Percentiles rank a stretch among this genome's conserved stretches.
Conservation (phyloP, 1,284 basidiomycete species). For the Cryptococcus sp. region DNA sequence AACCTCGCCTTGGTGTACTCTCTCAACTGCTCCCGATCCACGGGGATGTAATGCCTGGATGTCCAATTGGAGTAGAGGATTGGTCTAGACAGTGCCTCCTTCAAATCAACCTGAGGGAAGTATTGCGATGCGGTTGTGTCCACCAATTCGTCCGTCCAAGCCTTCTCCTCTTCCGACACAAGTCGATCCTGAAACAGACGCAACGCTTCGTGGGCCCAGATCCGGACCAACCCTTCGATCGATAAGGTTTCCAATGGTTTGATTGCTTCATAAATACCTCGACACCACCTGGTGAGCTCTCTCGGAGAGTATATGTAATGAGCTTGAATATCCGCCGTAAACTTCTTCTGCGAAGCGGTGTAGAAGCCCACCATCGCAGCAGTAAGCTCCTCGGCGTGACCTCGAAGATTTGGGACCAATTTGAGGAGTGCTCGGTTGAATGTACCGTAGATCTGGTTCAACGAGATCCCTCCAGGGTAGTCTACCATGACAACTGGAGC, state of each 20-base stretch:
- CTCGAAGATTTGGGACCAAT: conserved; percentile 86
- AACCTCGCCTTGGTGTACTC: conserved; percentile 96
- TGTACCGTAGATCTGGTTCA: conserved; percentile 99
- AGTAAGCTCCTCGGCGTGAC: conserved; percentile 90
- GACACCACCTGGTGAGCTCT: conserved; percentile 96
- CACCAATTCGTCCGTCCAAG: conserved; percentile 92
- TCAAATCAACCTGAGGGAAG: conserved; percentile 86
- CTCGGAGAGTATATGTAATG: conserved; percentile 99
- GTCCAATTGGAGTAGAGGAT: conserved; percentile 99
- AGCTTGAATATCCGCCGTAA: conserved; percentile 93
- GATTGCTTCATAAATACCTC: conserved; percentile 96
- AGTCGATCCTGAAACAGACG: conserved; percentile 97
- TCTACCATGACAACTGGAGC: conserved; percentile 99
- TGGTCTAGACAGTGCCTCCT: conserved; percentile 77
- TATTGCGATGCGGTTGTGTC: conserved; percentile 77
- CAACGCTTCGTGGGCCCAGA: conserved; percentile 98
- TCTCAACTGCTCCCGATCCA: conserved; percentile 85
- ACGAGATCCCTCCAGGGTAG: conserved; percentile 92
- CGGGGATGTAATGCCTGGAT: conserved; percentile 92
- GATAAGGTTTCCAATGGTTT: conserved; percentile 83
- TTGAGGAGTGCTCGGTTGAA: conserved; percentile 96
- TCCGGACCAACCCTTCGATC: conserved; percentile 88
- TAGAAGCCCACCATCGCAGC: conserved; percentile 98
- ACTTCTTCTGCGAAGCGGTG: conserved; percentile 84
- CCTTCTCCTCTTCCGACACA: conserved; percentile 82